Percentiles rank a stretch among this genome's conserved stretches.
phyloP scores from a whole-genome alignment of 352 stramenopile genomes.

The Globisporangium heterothallicum region DNA sequence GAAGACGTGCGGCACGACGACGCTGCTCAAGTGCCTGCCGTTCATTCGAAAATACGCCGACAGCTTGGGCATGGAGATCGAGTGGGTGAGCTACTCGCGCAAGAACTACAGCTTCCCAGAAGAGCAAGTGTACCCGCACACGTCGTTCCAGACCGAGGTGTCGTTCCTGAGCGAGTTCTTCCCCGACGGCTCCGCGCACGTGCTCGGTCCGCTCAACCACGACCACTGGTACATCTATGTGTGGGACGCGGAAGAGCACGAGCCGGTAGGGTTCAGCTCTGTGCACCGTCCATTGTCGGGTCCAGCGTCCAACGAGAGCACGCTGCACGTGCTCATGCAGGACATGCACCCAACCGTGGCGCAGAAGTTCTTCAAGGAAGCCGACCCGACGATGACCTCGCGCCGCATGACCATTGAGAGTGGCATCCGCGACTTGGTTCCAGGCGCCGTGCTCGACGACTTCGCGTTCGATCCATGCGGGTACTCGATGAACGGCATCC shows the following conservation, averaged over 20 bases:
- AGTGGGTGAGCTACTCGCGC: conserved; percentile 98
- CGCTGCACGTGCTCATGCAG: conserved; percentile 82
- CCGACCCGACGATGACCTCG: conserved; percentile 60
- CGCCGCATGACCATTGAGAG: conserved; percentile 92
- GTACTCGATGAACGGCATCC: conserved; percentile 98
- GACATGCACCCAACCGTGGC: conserved; percentile 78
- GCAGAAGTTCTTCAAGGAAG: conserved; percentile 84
- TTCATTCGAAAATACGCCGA: conserved; percentile 81
- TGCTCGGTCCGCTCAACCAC: conserved; percentile 92
- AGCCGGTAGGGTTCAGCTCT: conserved; percentile 11
- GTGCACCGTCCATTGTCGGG: conserved; percentile 1
- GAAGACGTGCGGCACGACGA: conserved; percentile 99
- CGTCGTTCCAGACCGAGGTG: conserved; percentile 95
- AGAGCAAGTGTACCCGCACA: conserved; percentile 97
- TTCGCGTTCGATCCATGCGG: conserved; percentile 98
- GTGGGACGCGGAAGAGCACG: conserved; percentile 88
- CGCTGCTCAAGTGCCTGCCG: conserved; percentile 91
- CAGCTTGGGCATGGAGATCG: conserved; percentile 92
- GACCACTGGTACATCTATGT: conserved; percentile 99
- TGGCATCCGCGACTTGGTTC: conserved; percentile 94
- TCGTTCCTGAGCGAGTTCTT: conserved; percentile 93
- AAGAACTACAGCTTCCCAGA: conserved; percentile 99
- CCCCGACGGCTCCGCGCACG: conserved; percentile 76
- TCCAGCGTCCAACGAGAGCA: conserved; percentile 46
- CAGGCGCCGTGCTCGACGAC: conserved; percentile 94